These are phyloP conservation scores for Diaporthe ilicicola DNA, from an alignment of 2,329 filamentous ascomycete species.

Conservation along the genomic window DNA sequence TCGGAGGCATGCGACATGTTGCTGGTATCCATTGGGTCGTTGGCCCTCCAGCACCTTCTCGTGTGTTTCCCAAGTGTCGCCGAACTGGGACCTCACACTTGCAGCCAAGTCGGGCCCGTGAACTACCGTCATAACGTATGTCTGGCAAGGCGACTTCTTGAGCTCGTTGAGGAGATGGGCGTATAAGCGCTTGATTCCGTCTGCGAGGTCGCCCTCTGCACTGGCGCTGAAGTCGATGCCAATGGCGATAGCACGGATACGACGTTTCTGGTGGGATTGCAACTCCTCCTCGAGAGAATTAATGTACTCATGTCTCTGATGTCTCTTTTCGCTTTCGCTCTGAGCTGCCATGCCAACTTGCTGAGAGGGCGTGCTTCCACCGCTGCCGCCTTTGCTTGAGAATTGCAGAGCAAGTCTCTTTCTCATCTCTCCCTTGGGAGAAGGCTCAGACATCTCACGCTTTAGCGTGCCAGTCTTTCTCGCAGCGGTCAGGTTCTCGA, in stretches of 20 bases:
- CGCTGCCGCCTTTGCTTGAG: neutral
- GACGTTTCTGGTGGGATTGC: neutral
- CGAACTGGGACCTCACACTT: neutral
- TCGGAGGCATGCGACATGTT: neutral
- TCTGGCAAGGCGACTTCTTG: neutral
- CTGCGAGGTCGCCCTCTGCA: neutral
- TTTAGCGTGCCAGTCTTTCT: neutral
- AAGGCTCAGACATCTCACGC: neutral
- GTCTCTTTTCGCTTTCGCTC: neutral
- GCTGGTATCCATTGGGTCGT: neutral
- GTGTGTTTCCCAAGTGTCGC: neutral
- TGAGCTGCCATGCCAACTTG: neutral
- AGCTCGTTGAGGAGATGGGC: neutral
- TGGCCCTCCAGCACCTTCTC: neutral
- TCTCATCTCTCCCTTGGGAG: neutral
- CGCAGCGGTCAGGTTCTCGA: neutral
- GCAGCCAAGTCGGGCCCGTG: neutral
- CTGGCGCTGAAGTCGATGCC: constrained; percentile 13
- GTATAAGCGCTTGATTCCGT: neutral
- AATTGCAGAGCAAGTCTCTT: neutral
- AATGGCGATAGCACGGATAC: neutral
- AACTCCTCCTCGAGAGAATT: neutral
- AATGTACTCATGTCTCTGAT: neutral
- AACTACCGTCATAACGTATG: constrained; percentile 13
- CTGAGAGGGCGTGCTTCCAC: neutral